These are phyloP conservation scores for Chlorencoelia australis DNA, from an alignment of 2,329 filamentous ascomycete genomes.

Conservation along the genomic window DNA sequence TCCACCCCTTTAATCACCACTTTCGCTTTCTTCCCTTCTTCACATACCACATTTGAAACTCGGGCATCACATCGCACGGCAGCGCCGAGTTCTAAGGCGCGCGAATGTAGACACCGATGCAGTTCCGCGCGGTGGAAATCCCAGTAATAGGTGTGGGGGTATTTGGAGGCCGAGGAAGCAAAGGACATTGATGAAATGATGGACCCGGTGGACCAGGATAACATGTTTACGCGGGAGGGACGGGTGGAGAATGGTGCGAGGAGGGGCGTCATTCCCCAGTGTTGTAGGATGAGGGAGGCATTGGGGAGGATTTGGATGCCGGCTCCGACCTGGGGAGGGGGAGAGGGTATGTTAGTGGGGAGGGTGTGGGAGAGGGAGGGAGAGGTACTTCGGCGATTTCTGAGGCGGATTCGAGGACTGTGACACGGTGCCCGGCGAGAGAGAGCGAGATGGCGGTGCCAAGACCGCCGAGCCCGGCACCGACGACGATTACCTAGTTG, in stretches of 20 bases:
- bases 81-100: conserved; percentile 31
- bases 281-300: conserved; percentile 15
- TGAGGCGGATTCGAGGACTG: conserved; percentile 32
- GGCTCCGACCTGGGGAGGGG: conserved; percentile 29
- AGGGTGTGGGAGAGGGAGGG: neutral
- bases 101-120: conserved; percentile 33
- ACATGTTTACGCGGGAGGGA: conserved; percentile 41
- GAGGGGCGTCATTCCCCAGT: conserved; percentile 16
- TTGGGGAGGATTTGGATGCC: conserved; percentile 24
- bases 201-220: conserved; percentile 28
- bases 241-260: conserved; percentile 13
- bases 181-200: conserved; percentile 21
- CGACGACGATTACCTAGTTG: conserved; percentile 36
- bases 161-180: conserved; percentile 13
- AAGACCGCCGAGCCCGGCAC: conserved; percentile 46
- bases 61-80: no score
- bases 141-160: conserved; percentile 30
- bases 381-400: conserved; percentile 33
- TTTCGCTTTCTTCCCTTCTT: no score
- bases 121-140: conserved; percentile 39
- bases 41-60: no score
- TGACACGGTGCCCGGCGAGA: conserved; percentile 29
- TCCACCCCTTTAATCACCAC: conserved; percentile 21
- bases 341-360: conserved; percentile 18
- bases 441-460: conserved; percentile 27